Evolutionary conservation across 2,329 filamentous ascomycete genomes (phyloP).

Genomic region (Coniella vitis): DNA sequence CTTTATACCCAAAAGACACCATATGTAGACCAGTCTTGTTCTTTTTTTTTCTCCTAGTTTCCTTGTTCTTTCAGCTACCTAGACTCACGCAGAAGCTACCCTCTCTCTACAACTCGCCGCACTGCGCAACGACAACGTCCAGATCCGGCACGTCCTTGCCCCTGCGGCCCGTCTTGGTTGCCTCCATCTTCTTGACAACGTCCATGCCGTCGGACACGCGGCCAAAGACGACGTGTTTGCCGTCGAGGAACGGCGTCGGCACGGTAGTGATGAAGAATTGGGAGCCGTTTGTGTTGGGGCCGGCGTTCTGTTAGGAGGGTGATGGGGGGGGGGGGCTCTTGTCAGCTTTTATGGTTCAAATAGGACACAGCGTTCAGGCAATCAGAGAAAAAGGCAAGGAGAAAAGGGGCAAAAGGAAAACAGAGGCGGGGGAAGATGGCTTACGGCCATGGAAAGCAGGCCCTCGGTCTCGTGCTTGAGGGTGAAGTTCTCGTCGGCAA

Average conservation of each 20-base stretch:
- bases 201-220: conserved; percentile 86
- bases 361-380: too few relatives aligned
- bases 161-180: conserved; percentile 69
- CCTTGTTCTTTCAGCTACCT: too few relatives aligned
- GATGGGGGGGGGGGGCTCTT: background rate
- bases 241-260: conserved; percentile 78
- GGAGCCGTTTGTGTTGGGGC: conserved; percentile 85
- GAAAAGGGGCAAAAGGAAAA: background rate
- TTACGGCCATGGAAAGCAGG: conserved; percentile 85
- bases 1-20: too few relatives aligned
- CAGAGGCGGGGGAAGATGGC: conserved; percentile 23
- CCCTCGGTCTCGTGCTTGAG: conserved; percentile 74
- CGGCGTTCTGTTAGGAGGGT: conserved; percentile 59
- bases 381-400: too few relatives aligned
- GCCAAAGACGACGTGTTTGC: conserved; percentile 94
- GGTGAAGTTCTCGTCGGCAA: conserved; percentile 85
- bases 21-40: too few relatives aligned
- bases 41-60: too few relatives aligned
- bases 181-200: conserved; percentile 86
- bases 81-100: too few relatives aligned
- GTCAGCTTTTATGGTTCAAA: background rate
- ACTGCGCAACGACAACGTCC: conserved; percentile 78
- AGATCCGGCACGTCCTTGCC: conserved; percentile 75
- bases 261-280: conserved; percentile 98
- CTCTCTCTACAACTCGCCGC: conserved; percentile 99